Conservation (phyloP, 352 stramenopile genomes). For the Aphanomyces invadans region DNA sequence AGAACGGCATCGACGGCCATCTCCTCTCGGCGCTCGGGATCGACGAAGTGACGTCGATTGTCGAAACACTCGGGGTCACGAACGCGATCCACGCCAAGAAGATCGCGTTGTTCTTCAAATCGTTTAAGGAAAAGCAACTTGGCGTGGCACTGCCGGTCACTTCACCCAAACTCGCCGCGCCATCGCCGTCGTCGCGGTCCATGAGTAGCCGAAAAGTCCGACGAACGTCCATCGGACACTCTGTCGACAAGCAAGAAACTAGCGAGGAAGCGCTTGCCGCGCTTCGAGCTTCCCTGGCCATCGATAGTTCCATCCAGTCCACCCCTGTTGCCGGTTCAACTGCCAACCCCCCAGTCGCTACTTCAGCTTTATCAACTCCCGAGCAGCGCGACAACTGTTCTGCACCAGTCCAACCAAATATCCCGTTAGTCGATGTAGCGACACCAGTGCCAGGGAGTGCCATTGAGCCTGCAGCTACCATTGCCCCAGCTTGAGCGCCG, state of each 20-base stretch:
- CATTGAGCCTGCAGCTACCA: too few species aligned
- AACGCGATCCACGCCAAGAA: slow-evolving; percentile 1
- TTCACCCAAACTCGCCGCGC: too few species aligned
- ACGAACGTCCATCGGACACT: not conserved
- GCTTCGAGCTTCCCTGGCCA: not conserved
- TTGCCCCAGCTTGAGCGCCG: too few species aligned
- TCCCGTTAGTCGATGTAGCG: too few species aligned
- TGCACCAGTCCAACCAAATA: too few species aligned
- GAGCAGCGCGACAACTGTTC: not conserved
- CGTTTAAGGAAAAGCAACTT: not conserved
- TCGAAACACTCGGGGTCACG: not conserved
- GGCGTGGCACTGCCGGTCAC: not conserved
- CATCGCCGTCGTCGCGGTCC: not conserved
- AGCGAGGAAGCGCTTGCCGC: not conserved
- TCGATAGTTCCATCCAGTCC: not conserved
- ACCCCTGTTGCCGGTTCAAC: too few species aligned
- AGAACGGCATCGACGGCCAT: not conserved
- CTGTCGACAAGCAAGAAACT: not conserved
- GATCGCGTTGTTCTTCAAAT: not conserved
- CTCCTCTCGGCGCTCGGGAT: not conserved
- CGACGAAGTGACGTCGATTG: not conserved
- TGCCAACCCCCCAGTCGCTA: too few species aligned
- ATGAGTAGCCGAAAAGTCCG: not conserved
- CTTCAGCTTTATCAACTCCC: not conserved
- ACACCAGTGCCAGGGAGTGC: too few species aligned